These are phyloP conservation scores for Magnolia kwangsiensis DNA, from an alignment of 164 flowering plant species.

Conservation along the genomic window DNA sequence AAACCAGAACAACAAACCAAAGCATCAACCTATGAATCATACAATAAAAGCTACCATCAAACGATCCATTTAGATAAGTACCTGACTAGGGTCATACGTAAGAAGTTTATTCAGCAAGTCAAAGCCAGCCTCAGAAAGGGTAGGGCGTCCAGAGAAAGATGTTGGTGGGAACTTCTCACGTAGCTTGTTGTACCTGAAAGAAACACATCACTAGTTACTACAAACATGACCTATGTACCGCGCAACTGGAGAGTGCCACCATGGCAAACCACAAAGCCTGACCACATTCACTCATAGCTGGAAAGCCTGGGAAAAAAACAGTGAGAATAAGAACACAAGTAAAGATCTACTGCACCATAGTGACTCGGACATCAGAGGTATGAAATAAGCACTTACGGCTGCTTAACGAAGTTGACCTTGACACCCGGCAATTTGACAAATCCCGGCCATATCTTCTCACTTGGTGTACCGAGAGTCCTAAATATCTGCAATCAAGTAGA, in stretches of 20 bases:
- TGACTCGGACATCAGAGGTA: background rate
- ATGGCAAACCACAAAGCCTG: slow-evolving; percentile 67
- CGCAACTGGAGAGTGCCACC: slow-evolving; percentile 43
- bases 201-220: slow-evolving; percentile 35
- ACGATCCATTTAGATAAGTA: slow-evolving; percentile 12
- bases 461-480: slow-evolving; percentile 79
- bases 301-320: slow-evolving; percentile 46
- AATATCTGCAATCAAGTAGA: slow-evolving; percentile 55
- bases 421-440: slow-evolving; percentile 75
- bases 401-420: slow-evolving; percentile 72
- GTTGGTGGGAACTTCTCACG: slow-evolving; percentile 82
- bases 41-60: background rate
- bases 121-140: slow-evolving; percentile 89
- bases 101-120: slow-evolving; percentile 81
- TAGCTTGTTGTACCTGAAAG: slow-evolving; percentile 77
- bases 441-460: slow-evolving; percentile 90
- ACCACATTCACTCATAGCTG: slow-evolving; percentile 89
- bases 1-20: background rate
- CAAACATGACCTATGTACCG: slow-evolving; percentile 11
- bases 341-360: slow-evolving; percentile 10
- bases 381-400: slow-evolving; percentile 49
- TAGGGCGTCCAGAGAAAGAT: slow-evolving; percentile 82
- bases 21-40: background rate
- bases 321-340: slow-evolving; percentile 37
- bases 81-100: slow-evolving; percentile 89